Conservation (phyloP, 2,329 filamentous ascomycete species). For the Curvularia verruculosa region DNA sequence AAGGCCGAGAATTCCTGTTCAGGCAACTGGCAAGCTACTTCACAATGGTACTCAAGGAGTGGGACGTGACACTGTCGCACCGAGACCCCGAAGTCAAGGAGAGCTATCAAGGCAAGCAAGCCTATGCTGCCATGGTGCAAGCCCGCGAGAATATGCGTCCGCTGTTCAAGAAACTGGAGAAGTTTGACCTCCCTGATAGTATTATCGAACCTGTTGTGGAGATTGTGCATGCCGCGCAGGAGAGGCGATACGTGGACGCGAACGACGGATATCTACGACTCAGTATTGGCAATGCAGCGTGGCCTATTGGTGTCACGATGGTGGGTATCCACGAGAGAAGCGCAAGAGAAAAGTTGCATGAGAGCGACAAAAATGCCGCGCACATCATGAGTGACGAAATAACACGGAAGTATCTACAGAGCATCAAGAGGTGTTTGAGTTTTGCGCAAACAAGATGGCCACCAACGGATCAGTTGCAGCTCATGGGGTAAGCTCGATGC, state of each 20-base stretch:
- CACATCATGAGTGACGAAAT: conserved; percentile 98
- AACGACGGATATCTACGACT: conserved; percentile 93
- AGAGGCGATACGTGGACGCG: conserved; percentile 90
- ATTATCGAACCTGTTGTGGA: conserved; percentile 84
- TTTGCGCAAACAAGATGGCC: conserved; percentile 98
- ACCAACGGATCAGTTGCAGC: conserved; percentile 85
- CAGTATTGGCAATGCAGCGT: conserved; percentile 95
- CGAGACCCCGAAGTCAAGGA: conserved; percentile 65
- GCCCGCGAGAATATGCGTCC: conserved; percentile 87
- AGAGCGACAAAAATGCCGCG: conserved; percentile 75
- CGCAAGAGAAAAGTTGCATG: conserved; percentile 91
- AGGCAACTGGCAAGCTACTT: conserved; percentile 94
- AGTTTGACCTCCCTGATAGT: conserved; percentile 76
- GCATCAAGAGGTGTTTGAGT: conserved; percentile 94
- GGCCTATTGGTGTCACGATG: conserved; percentile 99
- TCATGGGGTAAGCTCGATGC: conserved; percentile 74
- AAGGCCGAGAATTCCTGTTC: conserved; percentile 74
- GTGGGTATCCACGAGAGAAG: conserved; percentile 98
- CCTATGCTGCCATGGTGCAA: conserved; percentile 83
- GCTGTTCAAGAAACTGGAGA: conserved; percentile 88
- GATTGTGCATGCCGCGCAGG: conserved; percentile 89
- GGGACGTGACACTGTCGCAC: conserved; percentile 75
- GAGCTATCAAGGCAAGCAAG: conserved; percentile 80
- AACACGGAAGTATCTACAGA: conserved; percentile 94
- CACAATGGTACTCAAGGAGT: conserved; percentile 90